These are phyloP conservation scores for Aspergillus leporis DNA, from an alignment of 495 filamentous ascomycete species.

Conservation along the genomic window DNA sequence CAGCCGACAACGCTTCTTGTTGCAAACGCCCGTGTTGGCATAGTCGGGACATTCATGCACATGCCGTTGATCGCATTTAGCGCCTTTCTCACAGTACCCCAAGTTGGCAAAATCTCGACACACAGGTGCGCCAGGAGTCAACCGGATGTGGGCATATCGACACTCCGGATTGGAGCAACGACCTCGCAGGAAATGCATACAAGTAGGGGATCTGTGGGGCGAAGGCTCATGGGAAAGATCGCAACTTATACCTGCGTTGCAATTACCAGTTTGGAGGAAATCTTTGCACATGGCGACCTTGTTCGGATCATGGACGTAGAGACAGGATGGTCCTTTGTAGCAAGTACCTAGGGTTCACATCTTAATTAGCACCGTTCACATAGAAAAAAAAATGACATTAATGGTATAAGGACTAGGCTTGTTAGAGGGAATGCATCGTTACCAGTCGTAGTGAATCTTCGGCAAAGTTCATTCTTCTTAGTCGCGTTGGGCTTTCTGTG, in stretches of 20 bases:
- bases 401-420: slow-evolving; percentile 5
- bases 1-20: slow-evolving; percentile 77
- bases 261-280: slow-evolving; percentile 78
- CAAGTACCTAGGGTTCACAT: slow-evolving; percentile 65
- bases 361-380: slow-evolving; percentile 11
- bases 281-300: slow-evolving; percentile 92
- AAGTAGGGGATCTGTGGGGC: slow-evolving; percentile 81
- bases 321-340: slow-evolving; percentile 75
- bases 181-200: slow-evolving; percentile 86
- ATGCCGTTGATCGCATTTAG: slow-evolving; percentile 77
- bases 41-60: slow-evolving; percentile 92
- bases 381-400: slow-evolving; percentile 12
- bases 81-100: slow-evolving; percentile 89
- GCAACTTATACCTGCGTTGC: slow-evolving; percentile 76
- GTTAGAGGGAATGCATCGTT: slow-evolving; percentile 38
- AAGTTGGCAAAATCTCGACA: slow-evolving; percentile 82
- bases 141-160: slow-evolving; percentile 84
- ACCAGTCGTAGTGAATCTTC: slow-evolving; percentile 90
- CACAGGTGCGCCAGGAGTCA: slow-evolving; percentile 77
- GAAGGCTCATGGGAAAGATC: slow-evolving; percentile 91
- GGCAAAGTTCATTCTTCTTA: slow-evolving; percentile 79
- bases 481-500: slow-evolving; percentile 47
- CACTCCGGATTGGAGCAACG: slow-evolving; percentile 88
- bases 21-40: slow-evolving; percentile 85
- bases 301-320: slow-evolving; percentile 78